Percentiles rank a stretch among this genome's conserved stretches.
These are phyloP conservation scores for Leptographium radiaticola DNA, from an alignment of 2,329 filamentous ascomycete species.

Conservation along the genomic window DNA sequence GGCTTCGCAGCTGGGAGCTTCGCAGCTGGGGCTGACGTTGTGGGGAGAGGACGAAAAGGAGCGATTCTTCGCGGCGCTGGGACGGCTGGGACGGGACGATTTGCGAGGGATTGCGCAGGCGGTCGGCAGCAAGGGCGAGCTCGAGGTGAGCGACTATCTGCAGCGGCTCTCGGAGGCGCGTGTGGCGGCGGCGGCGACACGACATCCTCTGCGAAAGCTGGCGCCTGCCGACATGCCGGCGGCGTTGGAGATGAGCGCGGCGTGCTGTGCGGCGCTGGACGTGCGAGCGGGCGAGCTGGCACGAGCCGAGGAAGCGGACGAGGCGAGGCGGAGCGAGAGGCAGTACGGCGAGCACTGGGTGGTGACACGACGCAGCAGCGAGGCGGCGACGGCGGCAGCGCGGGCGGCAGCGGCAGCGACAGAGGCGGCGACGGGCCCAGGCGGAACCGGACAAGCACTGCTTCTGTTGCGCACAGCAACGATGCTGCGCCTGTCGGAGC, in stretches of 20 bases:
- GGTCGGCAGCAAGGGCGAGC: conserved; percentile 51
- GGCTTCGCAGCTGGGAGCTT: conserved; percentile 10
- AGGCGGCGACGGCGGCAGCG: conserved; percentile 1
- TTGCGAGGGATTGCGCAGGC: conserved; percentile 48
- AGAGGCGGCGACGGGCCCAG: too few relatives aligned
- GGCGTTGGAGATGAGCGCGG: conserved; percentile 56
- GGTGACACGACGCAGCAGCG: conserved; percentile 29
- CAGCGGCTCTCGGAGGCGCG: conserved; percentile 40
- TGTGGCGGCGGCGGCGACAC: conserved; percentile 2
- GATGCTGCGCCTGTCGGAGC: conserved; percentile 52
- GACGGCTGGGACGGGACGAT: conserved; percentile 50
- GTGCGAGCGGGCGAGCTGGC: conserved; percentile 53
- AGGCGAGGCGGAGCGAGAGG: conserved; percentile 44
- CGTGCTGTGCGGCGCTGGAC: conserved; percentile 55
- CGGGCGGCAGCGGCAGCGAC: not conserved
- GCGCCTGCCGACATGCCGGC: conserved; percentile 47
- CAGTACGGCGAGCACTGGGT: conserved; percentile 56
- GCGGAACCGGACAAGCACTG: conserved; percentile 21
- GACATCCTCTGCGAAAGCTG: conserved; percentile 20
- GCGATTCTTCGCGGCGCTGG: conserved; percentile 52
- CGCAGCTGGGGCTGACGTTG: conserved; percentile 53
- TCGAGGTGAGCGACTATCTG: conserved; percentile 63
- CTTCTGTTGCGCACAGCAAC: conserved; percentile 44
- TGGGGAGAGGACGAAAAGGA: conserved; percentile 66
- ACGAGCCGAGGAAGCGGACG: conserved; percentile 48